phyloP scores from a whole-genome alignment of 2,329 filamentous ascomycete species.

The Nigrospora sphaerica region DNA sequence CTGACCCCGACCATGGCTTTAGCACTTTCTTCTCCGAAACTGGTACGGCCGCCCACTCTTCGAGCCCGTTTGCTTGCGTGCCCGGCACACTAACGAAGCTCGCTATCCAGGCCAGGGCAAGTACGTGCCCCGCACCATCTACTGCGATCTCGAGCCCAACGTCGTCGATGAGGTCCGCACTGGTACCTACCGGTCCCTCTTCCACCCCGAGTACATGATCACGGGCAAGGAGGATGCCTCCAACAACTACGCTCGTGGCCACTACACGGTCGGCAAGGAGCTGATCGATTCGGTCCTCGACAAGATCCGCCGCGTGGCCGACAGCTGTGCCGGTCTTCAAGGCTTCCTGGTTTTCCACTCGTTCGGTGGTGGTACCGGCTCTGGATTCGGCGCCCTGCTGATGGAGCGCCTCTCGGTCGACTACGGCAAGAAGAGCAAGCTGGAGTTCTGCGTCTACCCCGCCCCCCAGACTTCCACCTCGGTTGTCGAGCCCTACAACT shows the following conservation, averaged over 20 bases:
- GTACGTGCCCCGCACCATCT: conserved; percentile 98
- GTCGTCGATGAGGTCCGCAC: conserved; percentile 99
- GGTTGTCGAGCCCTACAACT: conserved; percentile 99
- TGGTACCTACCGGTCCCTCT: conserved; percentile 89
- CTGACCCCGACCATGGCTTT: conserved; percentile 93
- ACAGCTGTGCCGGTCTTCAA: conserved; percentile 96
- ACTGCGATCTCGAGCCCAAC: conserved; percentile 99
- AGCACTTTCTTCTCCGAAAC: conserved; percentile 99
- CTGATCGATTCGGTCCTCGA: conserved; percentile 96
- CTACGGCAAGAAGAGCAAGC: conserved; percentile 99
- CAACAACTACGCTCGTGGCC: conserved; percentile 99
- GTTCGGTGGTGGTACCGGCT: conserved; percentile 97
- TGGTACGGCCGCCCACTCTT: conserved; percentile 48
- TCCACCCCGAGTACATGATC: conserved; percentile 99
- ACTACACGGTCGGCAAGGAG: conserved; percentile 99
- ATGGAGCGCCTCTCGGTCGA: conserved; percentile 99
- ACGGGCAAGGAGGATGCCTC: conserved; percentile 99
- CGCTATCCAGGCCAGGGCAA: conserved; percentile 76
- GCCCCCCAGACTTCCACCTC: conserved; percentile 95
- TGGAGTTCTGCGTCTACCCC: conserved; percentile 99
- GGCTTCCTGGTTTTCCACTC: conserved; percentile 99
- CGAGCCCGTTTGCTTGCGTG: conserved; percentile 2
- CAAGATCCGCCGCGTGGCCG: conserved; percentile 94
- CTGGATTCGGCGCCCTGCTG: conserved; percentile 93
- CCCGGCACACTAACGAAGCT: background rate